Base-by-base conservation (phyloP, 371 early-diverging fungal species). In the Zancudomyces culisetae region DNA sequence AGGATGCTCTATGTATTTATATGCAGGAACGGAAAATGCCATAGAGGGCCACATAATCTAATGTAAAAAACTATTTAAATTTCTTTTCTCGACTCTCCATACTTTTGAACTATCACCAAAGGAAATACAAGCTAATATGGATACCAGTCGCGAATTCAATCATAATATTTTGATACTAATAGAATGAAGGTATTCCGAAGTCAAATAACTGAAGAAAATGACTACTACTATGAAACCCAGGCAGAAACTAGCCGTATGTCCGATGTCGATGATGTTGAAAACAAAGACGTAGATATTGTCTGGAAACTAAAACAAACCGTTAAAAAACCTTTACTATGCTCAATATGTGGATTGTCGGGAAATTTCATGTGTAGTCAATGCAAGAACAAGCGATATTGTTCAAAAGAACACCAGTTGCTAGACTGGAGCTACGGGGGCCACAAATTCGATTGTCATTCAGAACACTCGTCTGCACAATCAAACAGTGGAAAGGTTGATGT, bases 1-100 rank as follows among this genome's bases (percentile, higher is more conserved):
- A 78, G 97, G 39, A 75, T 78, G 43, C 63, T 93, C 15, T 93
- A 91, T 58, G 76, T 94, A 2, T 94, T 87, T 58, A 77, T 84
- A 57, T 96, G 97, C 68, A 83, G 78, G 53, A 79, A 80, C 26
- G 90, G 90, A 19, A 55, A 66, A 0, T 94, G 95, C 65, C 80
- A 85, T 46, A 68, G 70, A 43, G 50, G 50, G 3, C 28, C 27
- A 10, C 30, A 29, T 21, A 13, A 28, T 35, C 29, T 68, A 69
- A 48, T 63, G 74, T 20, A 76, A 78, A 71, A 66, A 55, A 27
- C 69, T 74, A 45, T 2, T 27, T 23, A 47, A 47, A 23, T 23
- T 21, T 21, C 4, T 47, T 47, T 8, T 20, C 4, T 43, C 8
- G 20, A 43, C 4, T n/a, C 26, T 12, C 26, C 26, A 43, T 8